phyloP scores from a whole-genome alignment of 345 rosid species.

The Brassica juncea region DNA sequence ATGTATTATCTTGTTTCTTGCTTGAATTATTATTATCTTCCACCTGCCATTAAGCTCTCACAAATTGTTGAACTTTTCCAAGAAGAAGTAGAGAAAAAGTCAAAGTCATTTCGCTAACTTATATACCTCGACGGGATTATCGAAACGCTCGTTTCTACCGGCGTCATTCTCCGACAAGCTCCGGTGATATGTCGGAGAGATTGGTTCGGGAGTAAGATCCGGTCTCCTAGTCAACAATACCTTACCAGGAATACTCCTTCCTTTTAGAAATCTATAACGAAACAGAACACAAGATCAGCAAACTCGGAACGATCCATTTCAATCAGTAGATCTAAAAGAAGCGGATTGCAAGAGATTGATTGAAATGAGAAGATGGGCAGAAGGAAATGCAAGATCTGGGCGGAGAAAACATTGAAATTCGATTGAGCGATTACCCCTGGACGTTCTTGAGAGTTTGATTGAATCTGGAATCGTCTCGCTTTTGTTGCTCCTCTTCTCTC shows the following conservation, averaged over 20 bases:
- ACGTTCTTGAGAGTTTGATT: constrained; percentile 89
- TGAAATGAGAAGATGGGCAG: not conserved
- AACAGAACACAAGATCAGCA: not conserved
- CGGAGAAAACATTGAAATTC: not conserved
- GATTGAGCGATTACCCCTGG: constrained; percentile 59
- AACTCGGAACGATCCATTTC: not conserved
- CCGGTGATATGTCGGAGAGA: constrained; percentile 64
- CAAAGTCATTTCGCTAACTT: not conserved
- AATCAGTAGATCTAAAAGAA: constrained; percentile 9
- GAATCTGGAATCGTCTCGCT: constrained; percentile 79
- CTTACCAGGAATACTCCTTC: constrained; percentile 93
- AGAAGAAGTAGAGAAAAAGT: not conserved
- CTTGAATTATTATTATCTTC: constrained; percentile 41
- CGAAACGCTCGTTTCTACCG: constrained; percentile 48
- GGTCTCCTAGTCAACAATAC: constrained; percentile 75
- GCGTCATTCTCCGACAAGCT: constrained; percentile 75
- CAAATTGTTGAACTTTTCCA: not conserved
- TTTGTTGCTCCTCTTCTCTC: constrained; percentile 42
- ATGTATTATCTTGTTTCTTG: constrained; percentile 45
- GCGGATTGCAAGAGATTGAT: not conserved
- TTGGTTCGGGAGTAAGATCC: constrained; percentile 58
- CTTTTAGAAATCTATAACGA: constrained; percentile 69
- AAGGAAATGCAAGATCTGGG: not conserved
- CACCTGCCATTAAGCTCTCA: constrained; percentile 44
- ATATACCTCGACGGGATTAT: constrained; percentile 53